These are phyloP conservation scores for Ophiocordyceps unilateralis DNA, from an alignment of 2,329 filamentous ascomycete species.

Conservation along the genomic window DNA sequence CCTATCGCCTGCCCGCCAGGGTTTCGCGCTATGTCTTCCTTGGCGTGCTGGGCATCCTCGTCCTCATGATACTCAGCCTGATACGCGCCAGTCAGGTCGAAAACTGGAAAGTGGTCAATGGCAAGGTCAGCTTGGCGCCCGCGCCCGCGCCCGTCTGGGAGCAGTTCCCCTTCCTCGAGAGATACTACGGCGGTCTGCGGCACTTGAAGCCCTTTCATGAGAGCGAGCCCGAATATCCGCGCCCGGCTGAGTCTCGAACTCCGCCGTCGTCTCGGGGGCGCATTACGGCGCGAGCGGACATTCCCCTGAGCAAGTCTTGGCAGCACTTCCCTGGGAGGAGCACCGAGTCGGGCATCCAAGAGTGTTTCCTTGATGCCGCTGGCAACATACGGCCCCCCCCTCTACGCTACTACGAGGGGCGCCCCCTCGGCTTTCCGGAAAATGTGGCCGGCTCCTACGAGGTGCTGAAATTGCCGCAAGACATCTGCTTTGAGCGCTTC, in stretches of 20 bases:
- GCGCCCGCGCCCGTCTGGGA: slow-evolving; percentile 62
- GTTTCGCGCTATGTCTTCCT: slow-evolving; percentile 67
- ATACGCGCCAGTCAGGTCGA: slow-evolving; percentile 57
- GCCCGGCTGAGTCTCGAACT: slow-evolving; percentile 9
- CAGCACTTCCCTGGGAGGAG: slow-evolving; percentile 15
- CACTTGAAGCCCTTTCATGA: slow-evolving; percentile 47
- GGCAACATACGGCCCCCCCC: slow-evolving; percentile 49
- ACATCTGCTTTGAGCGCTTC: slow-evolving; percentile 87
- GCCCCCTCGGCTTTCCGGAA: slow-evolving; percentile 71
- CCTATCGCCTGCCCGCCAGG: slow-evolving; percentile 51
- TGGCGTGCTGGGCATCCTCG: slow-evolving; percentile 46
- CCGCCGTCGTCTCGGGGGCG: slow-evolving; percentile 1
- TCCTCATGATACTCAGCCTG: slow-evolving; percentile 63
- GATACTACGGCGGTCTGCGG: slow-evolving; percentile 80
- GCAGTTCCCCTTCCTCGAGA: slow-evolving; percentile 64
- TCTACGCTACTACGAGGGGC: slow-evolving; percentile 58
- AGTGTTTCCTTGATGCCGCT: slow-evolving; percentile 63
- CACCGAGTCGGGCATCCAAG: slow-evolving; percentile 37
- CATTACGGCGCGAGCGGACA: slow-evolving; percentile 5
- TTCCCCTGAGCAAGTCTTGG: slow-evolving; percentile 16
- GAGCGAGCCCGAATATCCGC: slow-evolving; percentile 70
- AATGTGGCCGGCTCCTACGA: slow-evolving; percentile 78
- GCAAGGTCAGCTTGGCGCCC: slow-evolving; percentile 23
- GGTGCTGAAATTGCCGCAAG: slow-evolving; percentile 57
- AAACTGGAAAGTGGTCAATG: slow-evolving; percentile 43